Base-by-base conservation (phyloP, 768 basidiomycete species). In the Pulveroboletus sp. region DNA sequence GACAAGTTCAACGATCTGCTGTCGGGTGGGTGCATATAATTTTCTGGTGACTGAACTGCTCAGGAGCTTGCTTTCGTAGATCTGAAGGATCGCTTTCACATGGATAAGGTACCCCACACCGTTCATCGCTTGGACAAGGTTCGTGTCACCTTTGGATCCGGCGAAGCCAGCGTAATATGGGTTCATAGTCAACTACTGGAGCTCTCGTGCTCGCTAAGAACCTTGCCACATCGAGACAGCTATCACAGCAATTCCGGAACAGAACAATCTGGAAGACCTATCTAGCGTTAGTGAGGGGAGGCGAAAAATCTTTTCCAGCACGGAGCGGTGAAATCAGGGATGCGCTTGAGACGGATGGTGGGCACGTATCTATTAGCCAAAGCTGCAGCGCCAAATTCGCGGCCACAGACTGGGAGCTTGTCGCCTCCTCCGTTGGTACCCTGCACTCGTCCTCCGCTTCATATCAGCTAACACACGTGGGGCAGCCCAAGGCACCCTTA, bases 71-170 rank as follows among this genome's bases (percentile, higher is more conserved):
- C 36, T 19, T 35, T 20, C 55, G 54, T 55, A 68, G 63, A 73
- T 40, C 51, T 67, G 31, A 58, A 63, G 30, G 40, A 56, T 20
- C 56, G 59, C 42, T 63, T 78, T 42, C 54, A 59, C 13, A 58
- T 77, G 41, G 56, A 60, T 14, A 55, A 47, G 22, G 50, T 64
- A n/a, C 82, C 78, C 7, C 70, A 70, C 45, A 69, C 78, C 6
- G 76, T 86, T 19, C 85, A 87, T 60, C 76, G 85, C 13, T 73
- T 87, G 5, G 85, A 86, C 69, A 83, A 82, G 71, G 85, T 81
- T 22, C 14, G 62, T 54, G 14, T 20, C 37, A 8, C 14, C 46
- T 22, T 43, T 13, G 16, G 24, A 20, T 5, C 32, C 35, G 6
- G 36, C n/a, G 4, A 11, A n/a, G 19, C 31, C 27, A 19, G 23